phyloP scores from a whole-genome alignment of 495 filamentous ascomycete genomes.

The Lasiosphaeria miniovina region DNA sequence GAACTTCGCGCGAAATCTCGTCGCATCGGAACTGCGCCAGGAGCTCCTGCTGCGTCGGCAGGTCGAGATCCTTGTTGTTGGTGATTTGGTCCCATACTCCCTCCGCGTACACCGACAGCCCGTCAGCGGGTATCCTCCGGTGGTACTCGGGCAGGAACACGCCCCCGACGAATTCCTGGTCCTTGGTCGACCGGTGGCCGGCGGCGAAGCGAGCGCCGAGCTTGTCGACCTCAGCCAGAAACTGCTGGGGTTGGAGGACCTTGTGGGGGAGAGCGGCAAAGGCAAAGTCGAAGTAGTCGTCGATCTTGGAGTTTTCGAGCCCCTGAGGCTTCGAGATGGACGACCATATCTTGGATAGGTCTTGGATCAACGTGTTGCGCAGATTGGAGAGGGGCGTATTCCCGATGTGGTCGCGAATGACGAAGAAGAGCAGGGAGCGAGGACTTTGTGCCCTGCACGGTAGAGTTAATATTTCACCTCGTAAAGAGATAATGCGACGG shows the following conservation, averaged over 20 bases:
- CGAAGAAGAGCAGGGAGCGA: constrained; percentile 93
- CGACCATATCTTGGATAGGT: constrained; percentile 87
- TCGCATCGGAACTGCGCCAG: constrained; percentile 97
- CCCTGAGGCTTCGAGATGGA: constrained; percentile 86
- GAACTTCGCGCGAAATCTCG: constrained; percentile 85
- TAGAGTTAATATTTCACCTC: too few relatives aligned
- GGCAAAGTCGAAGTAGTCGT: constrained; percentile 97
- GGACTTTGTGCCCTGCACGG: constrained; percentile 29
- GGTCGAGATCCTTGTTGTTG: constrained; percentile 94
- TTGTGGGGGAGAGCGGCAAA: constrained; percentile 96
- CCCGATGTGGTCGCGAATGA: constrained; percentile 94
- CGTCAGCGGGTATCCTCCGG: constrained; percentile 91
- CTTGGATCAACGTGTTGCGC: constrained; percentile 83
- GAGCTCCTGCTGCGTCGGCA: constrained; percentile 95
- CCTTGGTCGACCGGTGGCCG: constrained; percentile 66
- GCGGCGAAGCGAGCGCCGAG: constrained; percentile 78
- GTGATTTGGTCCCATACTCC: constrained; percentile 98
- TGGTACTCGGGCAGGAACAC: constrained; percentile 94
- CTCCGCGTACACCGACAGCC: constrained; percentile 86
- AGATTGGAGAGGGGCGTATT: constrained; percentile 85
- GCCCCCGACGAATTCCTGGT: constrained; percentile 70
- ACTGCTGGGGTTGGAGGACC: constrained; percentile 91
- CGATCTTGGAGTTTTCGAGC: constrained; percentile 81
- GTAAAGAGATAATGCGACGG: background rate
- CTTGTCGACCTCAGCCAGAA: constrained; percentile 73